These are phyloP conservation scores for carrot (Daucus carota) DNA, from an alignment of 129 eudicot species.

Conservation along the genomic window DNA sequence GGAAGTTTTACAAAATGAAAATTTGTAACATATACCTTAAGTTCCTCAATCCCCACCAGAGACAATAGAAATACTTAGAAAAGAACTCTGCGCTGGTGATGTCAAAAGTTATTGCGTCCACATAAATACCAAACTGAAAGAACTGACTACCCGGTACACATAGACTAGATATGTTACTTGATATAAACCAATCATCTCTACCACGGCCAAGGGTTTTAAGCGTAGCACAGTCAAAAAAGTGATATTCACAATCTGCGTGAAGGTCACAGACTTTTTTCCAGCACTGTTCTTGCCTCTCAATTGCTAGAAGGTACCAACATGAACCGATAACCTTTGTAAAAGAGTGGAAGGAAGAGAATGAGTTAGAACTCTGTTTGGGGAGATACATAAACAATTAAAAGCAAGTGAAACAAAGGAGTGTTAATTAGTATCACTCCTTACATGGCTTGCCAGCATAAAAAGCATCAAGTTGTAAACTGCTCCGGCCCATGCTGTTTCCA, in stretches of 20 bases:
- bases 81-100: constrained; percentile 41
- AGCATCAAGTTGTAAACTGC: constrained; percentile 65
- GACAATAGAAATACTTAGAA: constrained; percentile 50
- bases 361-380: neutral
- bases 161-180: constrained; percentile 40
- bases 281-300: constrained; percentile 71
- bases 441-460: constrained; percentile 79
- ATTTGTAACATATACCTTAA: constrained; percentile 39
- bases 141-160: constrained; percentile 36
- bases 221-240: constrained; percentile 41
- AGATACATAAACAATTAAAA: constrained; percentile 1
- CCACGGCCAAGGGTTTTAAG: constrained; percentile 29
- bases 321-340: constrained; percentile 58
- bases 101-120: constrained; percentile 31
- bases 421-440: constrained; percentile 19
- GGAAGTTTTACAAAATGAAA: neutral
- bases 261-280: constrained; percentile 62
- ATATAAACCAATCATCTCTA: constrained; percentile 39
- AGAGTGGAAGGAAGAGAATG: neutral
- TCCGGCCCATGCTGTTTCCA: constrained; percentile 66
- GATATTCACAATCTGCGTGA: constrained; percentile 39
- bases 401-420: neutral
- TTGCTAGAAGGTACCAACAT: constrained; percentile 60
- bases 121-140: constrained; percentile 45
- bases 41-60: constrained; percentile 76